Evolutionary conservation across 2,329 filamentous ascomycete genomes (phyloP).

Genomic region (Colletotrichum sp.): DNA sequence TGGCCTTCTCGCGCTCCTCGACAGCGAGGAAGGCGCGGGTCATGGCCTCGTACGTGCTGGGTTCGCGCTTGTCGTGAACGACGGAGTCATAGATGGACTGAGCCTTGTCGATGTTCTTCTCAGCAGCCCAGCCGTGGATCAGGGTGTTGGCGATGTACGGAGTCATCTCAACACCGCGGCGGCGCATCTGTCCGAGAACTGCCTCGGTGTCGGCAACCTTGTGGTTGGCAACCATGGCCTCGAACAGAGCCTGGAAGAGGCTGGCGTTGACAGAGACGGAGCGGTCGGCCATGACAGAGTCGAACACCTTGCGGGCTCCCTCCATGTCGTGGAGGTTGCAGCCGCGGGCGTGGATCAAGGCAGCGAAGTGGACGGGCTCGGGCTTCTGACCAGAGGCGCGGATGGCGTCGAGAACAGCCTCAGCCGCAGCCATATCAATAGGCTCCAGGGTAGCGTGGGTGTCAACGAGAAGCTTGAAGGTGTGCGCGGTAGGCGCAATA

Average conservation of each 20-base stretch:
- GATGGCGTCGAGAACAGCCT: constrained; percentile 82
- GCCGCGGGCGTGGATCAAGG: constrained; percentile 92
- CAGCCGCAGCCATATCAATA: constrained; percentile 84
- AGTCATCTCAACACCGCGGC: constrained; percentile 80
- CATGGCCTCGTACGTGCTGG: constrained; percentile 99
- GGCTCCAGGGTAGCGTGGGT: constrained; percentile 94
- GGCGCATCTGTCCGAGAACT: constrained; percentile 77
- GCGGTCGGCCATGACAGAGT: constrained; percentile 73
- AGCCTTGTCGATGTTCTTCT: constrained; percentile 80
- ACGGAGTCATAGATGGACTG: constrained; percentile 82
- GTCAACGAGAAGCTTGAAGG: constrained; percentile 96
- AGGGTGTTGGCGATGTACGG: constrained; percentile 98
- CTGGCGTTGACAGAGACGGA: constrained; percentile 78
- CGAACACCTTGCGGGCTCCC: constrained; percentile 81
- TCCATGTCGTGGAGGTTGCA: constrained; percentile 92
- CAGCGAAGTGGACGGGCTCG: constrained; percentile 94
- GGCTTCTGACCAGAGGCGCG: constrained; percentile 74
- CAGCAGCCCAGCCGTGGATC: constrained; percentile 93
- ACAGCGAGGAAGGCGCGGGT: constrained; percentile 88
- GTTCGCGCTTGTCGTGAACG: constrained; percentile 80
- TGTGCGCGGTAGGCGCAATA: constrained; percentile 92
- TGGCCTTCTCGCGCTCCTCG: constrained; percentile 78
- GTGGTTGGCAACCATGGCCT: constrained; percentile 96
- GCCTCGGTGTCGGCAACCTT: constrained; percentile 77
- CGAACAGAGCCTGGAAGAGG: constrained; percentile 95